phyloP scores from a whole-genome alignment of 2,329 filamentous ascomycete species.

The Cucurbitaria berberidis region DNA sequence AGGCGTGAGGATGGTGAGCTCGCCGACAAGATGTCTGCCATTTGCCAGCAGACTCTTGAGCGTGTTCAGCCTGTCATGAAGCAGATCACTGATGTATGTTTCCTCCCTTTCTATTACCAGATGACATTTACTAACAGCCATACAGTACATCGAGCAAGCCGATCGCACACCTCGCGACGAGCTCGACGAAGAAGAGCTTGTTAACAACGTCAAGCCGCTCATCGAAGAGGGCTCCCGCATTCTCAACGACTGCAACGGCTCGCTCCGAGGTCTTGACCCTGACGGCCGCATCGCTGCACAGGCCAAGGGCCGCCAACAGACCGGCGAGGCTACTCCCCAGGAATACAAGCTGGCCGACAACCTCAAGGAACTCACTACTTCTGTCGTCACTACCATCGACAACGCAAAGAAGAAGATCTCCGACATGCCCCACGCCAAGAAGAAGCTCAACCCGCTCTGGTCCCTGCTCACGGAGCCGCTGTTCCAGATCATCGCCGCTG shows the following conservation, averaged over 20 bases:
- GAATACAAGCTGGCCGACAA: conserved; percentile 84
- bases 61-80: conserved; percentile 84
- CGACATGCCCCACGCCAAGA: conserved; percentile 93
- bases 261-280: conserved; percentile 85
- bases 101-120: not conserved
- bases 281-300: conserved; percentile 84
- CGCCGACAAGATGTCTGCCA: conserved; percentile 74
- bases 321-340: conserved; percentile 78
- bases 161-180: conserved; percentile 84
- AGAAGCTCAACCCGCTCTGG: conserved; percentile 92
- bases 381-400: conserved; percentile 83
- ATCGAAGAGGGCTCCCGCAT: conserved; percentile 86
- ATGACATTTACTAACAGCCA: conserved; percentile 31
- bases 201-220: conserved; percentile 83
- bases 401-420: conserved; percentile 86
- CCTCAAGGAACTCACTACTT: conserved; percentile 84
- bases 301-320: conserved; percentile 79
- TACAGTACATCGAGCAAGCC: conserved; percentile 76
- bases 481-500: conserved; percentile 90
- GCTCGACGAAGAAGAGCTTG: conserved; percentile 86
- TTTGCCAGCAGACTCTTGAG: conserved; percentile 80
- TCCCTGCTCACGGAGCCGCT: conserved; percentile 80
- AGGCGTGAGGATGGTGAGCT: conserved; percentile 73
- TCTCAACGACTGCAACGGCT: conserved; percentile 83
- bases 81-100: conserved; percentile 76